Evolutionary conservation across 805 yeast species (phyloP), one percentile per base, ranked within the genome.

Genomic region (Dipodascus geniculatus): DNA sequence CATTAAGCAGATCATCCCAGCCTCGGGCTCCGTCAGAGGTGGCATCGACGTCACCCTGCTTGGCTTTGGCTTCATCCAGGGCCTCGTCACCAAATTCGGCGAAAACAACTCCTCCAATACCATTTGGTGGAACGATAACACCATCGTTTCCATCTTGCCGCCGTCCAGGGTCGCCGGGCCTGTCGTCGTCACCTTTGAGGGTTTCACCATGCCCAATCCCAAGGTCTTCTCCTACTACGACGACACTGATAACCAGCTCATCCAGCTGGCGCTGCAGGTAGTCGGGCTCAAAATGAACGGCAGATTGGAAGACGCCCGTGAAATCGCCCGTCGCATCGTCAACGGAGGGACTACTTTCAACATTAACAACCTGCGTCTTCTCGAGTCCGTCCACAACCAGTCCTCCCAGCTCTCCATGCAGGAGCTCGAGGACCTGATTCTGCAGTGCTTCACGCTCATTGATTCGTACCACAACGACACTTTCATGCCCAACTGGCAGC

Each of bases 211-310:
- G 56, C 58, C 50, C 44, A 65, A 63, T 55, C 63, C 64, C 22
- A 85, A 81, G 62, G 75, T 87, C 1, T 93, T 93, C 68, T 89
- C 98, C 0, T 93, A 93, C 64, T 77, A 88, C 48, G 97, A 93
- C 70, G 99, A 93, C 65, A 86, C 96, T 8, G 99, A 93, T 68
- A 78, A 93, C 59, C 96, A 91, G 68, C 76, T 93, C 65, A 87
- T 91, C 65, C 99, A 93, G 69, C 74, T 93, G 58, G 99, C 99
- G 1, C 74, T 93, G 61, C 98, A 93, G 66, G 93, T 93, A 61
- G 96, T 93, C 44, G 99, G 99, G 1, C 74, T 90, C 68, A 91
- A 91, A 70, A 89, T 91, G 96, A 90, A 88, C 64, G 99, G 98
- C 55, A 83, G 84, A 63, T 72, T 93, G 55, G 98, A 93, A 65